phyloP scores from a whole-genome alignment of 768 basidiomycete species.

The Lactarius quietus region DNA sequence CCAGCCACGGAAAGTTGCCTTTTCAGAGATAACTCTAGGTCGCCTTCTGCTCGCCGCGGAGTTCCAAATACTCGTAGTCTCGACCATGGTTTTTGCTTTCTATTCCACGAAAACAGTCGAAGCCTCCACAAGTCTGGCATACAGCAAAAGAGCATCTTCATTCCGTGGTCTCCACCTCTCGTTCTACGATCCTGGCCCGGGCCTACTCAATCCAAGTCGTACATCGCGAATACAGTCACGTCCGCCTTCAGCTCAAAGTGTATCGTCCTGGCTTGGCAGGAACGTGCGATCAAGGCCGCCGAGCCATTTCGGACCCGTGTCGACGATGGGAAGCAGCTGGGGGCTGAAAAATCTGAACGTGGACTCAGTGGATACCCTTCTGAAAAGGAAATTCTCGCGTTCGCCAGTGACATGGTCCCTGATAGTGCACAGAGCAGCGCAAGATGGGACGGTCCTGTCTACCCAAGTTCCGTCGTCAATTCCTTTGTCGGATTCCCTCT shows the following conservation, averaged over 20 bases:
- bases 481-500: conserved; percentile 1
- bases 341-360: conserved; percentile 36
- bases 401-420: conserved; percentile 5
- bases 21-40: conserved; percentile 68
- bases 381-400: not conserved
- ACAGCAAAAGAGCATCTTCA: conserved; percentile 27
- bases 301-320: conserved; percentile 27
- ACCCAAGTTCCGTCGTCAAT: conserved; percentile 15
- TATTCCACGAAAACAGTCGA: conserved; percentile 17
- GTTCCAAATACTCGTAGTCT: conserved; percentile 59
- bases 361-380: conserved; percentile 25
- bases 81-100: conserved; percentile 48
- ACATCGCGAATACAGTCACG: not conserved
- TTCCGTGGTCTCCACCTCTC: conserved; percentile 28
- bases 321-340: conserved; percentile 33
- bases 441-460: conserved; percentile 26
- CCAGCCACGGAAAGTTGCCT: conserved; percentile 46
- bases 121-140: not conserved
- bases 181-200: conserved; percentile 3
- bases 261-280: conserved; percentile 40
- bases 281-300: conserved; percentile 29
- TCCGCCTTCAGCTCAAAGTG: not conserved
- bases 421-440: conserved; percentile 22
- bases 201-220: not conserved
- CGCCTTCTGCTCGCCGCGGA: conserved; percentile 61